A percentile compares a stretch with the other conserved stretches of the same genome.
These are phyloP conservation scores for Diaporthe ilicicola DNA, from an alignment of 2,329 filamentous ascomycete genomes.

Conservation along the genomic window DNA sequence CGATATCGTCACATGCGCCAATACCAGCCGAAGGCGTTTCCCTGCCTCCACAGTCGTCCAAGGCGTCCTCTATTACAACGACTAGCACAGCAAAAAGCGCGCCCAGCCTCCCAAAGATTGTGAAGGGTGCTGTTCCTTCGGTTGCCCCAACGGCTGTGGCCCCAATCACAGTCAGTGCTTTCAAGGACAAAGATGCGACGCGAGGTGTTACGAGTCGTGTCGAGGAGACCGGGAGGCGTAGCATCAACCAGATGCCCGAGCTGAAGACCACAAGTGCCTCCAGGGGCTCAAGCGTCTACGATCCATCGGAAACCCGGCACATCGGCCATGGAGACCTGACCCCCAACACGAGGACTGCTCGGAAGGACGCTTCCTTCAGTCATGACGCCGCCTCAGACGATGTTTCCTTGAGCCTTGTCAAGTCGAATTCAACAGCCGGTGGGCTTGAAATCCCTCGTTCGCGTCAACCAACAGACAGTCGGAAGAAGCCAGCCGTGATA, in stretches of 20 bases:
- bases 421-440: slow-evolving; percentile 43
- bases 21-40: slow-evolving; percentile 48
- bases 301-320: slow-evolving; percentile 42
- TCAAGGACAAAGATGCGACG: slow-evolving; percentile 56
- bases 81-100: slow-evolving; percentile 52
- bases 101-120: slow-evolving; percentile 52
- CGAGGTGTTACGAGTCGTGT: slow-evolving; percentile 50
- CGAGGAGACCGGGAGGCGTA: slow-evolving; percentile 53
- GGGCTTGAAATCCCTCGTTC: slow-evolving; percentile 36
- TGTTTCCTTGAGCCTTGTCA: slow-evolving; percentile 53
- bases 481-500: slow-evolving; percentile 60
- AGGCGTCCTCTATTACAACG: slow-evolving; percentile 57
- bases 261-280: slow-evolving; percentile 42
- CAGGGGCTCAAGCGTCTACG: slow-evolving; percentile 50
- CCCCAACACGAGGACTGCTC: slow-evolving; percentile 39
- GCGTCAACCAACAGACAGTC: slow-evolving; percentile 44
- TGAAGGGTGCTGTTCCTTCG: slow-evolving; percentile 51
- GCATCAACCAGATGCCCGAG: slow-evolving; percentile 41
- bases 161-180: slow-evolving; percentile 58
- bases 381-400: slow-evolving; percentile 58
- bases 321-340: slow-evolving; percentile 42
- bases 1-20: slow-evolving; percentile 27
- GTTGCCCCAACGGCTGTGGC: slow-evolving; percentile 56
- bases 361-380: slow-evolving; percentile 54
- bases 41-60: slow-evolving; percentile 53